Base-by-base conservation (phyloP, 805 yeast genomes). In the Pichia ethanolica region DNA sequence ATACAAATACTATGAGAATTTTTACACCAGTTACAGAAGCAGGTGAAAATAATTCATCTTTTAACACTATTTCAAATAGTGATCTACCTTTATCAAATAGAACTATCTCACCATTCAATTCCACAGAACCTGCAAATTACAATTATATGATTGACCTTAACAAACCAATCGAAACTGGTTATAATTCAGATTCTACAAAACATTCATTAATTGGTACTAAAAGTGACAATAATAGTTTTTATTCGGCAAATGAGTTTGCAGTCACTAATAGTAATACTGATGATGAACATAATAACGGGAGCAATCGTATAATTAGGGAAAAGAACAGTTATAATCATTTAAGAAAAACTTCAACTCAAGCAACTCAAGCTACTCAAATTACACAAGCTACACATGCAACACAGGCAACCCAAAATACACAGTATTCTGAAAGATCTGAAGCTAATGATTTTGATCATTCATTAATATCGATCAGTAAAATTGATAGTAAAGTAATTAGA, bases 231-330 rank as follows among this genome's bases (percentile, higher is more conserved):
- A 26, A 27, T 25, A 42, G 37, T 33, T 30, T 37, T 32, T 42
- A 25, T 33, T 39, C 14, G 7, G 45, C 36, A 12, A 30, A 11
- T 38, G 50, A 39, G 9, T 30, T 34, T 36, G 3, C 32, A 30
- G 9, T 30, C 9, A 30, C 32, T 30, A 30, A 30, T 30, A 9
- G 9, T 7, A 30, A 6, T 30, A 41, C 35, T 5, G 13, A 12
- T 11, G 35, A 34, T 20, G 20, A 20, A 20, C 8, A 3, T 5
- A 20, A 34, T 10, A 7, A 35, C 13, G 53, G 44, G 53, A 49
- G 53, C 49, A 49, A 49, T 49, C 49, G 49, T 37, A 46, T 35
- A 34, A 36, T 12, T 8, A 11, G 37, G 39, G 32, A 30, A 27
- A 10, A 30, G 5, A 7, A 8, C 1, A 32, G n/a, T 13, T 3